Evolutionary conservation across 345 rosid species (phyloP), one percentile per base, ranked within the genome.

Genomic region (Acer campestre): DNA sequence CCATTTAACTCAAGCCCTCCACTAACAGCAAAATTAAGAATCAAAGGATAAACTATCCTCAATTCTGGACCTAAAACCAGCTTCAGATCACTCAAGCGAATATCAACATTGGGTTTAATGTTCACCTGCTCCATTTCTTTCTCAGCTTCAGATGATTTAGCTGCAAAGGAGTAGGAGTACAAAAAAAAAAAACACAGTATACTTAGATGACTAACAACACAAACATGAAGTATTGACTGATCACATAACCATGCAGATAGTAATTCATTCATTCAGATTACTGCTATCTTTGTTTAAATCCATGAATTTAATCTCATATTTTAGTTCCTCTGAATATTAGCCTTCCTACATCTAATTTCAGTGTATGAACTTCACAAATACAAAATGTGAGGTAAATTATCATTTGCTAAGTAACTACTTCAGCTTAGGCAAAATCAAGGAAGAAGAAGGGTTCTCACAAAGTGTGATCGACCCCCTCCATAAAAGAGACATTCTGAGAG

Each of bases 1-100:
- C 98, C 98, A 84, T 93, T 92, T 75, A 92, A 84, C 85, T 93
- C 99, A 59, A 95, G 92, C 79, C 91, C 98, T 58, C 98, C 99
- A 67, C 99, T 92, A 79, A 93, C 90, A 61, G 97, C 98, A 80
- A 93, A 93, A 83, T 93, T 93, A 61, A 93, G 93, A 79, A 95
- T 92, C 82, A 95, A 87, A 82, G 98, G 99, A 86, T 93, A 95
- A 51, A 92, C 89, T 68, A 95, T 89, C 83, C 92, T 92, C 89
- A 95, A 81, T 80, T 93, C 98, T 73, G 97, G 99, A 79, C 99
- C 99, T 76, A 95, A 86, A 72, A 88, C 89, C 82, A 95, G 96
- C 91, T 91, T 95, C 86, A 95, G 85, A 85, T 93, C 97, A 73
- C 88, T 91, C 59, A 95, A 90, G 74, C 93, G 94, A 79, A 95